phyloP scores from a whole-genome alignment of 2,329 filamentous ascomycete species.

The Macroventuria anomochaeta region DNA sequence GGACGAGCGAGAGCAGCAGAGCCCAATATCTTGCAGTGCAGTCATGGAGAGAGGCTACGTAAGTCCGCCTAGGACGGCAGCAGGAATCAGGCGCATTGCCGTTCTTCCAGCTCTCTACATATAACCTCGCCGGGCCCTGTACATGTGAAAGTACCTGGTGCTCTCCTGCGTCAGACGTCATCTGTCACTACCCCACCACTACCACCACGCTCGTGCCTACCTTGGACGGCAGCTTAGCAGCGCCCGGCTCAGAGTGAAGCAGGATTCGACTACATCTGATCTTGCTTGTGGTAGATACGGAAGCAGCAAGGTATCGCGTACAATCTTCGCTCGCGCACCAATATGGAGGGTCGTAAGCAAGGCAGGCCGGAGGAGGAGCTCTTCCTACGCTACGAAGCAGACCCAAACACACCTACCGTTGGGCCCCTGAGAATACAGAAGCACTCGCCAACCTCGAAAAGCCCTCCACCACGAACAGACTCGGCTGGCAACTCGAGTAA shows the following conservation, averaged over 20 bases:
- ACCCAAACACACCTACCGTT: conserved; percentile 75
- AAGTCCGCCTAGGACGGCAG: conserved; percentile 21
- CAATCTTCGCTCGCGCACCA: conserved; percentile 5
- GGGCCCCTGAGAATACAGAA: conserved; percentile 87
- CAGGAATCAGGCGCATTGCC: conserved; percentile 17
- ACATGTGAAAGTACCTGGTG: conserved; percentile 8
- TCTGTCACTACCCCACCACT: conserved; percentile 18
- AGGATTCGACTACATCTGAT: conserved; percentile 7
- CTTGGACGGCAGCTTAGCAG: conserved; percentile 10
- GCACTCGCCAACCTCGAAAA: conserved; percentile 60
- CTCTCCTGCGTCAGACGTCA: conserved; percentile 20
- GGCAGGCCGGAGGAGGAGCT: conserved; percentile 81
- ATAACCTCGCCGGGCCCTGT: conserved; percentile 16
- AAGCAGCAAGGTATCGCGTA: background rate
- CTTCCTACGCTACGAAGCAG: conserved; percentile 65
- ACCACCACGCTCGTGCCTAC: conserved; percentile 13
- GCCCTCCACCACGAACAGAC: conserved; percentile 61
- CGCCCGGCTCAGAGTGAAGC: conserved; percentile 8
- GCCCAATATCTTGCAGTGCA: conserved; percentile 21
- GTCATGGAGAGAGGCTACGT: conserved; percentile 30
- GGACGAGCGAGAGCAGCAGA: conserved; percentile 20
- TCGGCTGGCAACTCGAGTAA: conserved; percentile 69
- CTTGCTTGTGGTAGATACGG: background rate
- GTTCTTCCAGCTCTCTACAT: conserved; percentile 14
- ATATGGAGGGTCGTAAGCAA: conserved; percentile 60